A percentile compares a stretch with the other conserved stretches of the same genome.
phyloP scores from a whole-genome alignment of 2,329 filamentous ascomycete genomes.

The Mollisia scopiformis region DNA sequence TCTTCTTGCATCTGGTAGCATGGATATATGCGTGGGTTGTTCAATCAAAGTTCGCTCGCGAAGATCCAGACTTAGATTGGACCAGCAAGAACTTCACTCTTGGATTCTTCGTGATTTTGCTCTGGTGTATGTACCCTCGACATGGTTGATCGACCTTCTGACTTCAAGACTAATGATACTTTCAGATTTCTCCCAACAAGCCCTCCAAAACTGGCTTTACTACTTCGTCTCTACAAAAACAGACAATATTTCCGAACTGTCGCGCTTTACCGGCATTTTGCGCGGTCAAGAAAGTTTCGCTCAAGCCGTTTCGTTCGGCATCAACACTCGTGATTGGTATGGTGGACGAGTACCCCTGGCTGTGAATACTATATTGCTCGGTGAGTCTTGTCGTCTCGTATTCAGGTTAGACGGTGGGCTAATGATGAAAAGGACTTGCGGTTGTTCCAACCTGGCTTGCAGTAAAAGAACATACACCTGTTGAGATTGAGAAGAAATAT shows the following conservation, averaged over 20 bases:
- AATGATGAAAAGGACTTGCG: conserved; percentile 10
- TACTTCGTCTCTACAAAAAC: background rate
- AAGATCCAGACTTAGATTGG: conserved; percentile 68
- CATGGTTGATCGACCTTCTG: background rate
- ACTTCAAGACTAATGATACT: background rate
- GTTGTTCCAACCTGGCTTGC: conserved; percentile 16
- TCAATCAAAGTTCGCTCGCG: conserved; percentile 56
- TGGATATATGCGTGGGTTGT: conserved; percentile 58
- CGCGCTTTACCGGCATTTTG: background rate
- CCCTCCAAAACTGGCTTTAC: background rate
- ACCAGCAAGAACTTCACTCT: conserved; percentile 60
- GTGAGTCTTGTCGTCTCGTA: background rate
- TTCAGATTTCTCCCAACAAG: background rate
- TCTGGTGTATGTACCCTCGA: conserved; percentile 45
- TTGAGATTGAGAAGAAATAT: conserved; percentile 12
- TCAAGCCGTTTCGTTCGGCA: background rate
- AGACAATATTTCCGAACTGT: background rate
- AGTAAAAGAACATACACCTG: conserved; percentile 10
- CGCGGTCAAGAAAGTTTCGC: background rate
- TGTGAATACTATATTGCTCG: background rate
- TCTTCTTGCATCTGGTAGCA: conserved; percentile 56
- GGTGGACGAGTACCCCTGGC: background rate
- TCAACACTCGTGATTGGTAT: background rate
- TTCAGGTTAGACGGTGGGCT: too few species aligned
- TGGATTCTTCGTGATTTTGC: conserved; percentile 67